phyloP scores from a whole-genome alignment of 768 basidiomycete genomes.

The Austroboletus festivus region DNA sequence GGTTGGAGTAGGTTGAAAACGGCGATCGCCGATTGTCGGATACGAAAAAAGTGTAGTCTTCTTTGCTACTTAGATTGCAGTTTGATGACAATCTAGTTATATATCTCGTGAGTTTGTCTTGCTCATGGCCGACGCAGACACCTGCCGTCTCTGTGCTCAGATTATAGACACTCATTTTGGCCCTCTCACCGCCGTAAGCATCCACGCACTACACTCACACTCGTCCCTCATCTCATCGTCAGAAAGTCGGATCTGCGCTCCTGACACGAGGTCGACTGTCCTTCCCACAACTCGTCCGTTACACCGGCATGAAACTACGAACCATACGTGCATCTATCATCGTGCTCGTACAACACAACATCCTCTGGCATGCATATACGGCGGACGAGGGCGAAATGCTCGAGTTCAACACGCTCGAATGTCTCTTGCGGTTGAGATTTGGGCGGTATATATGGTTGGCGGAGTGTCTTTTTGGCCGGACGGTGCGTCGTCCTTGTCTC shows the following conservation, averaged over 20 bases:
- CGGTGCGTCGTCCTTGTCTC: conserved; percentile 44
- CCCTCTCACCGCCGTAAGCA: conserved; percentile 57
- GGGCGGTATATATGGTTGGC: conserved; percentile 79
- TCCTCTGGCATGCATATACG: conserved; percentile 78
- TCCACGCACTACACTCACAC: background rate
- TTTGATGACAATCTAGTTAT: conserved; percentile 12
- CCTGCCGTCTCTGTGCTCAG: conserved; percentile 56
- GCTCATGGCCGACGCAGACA: conserved; percentile 65
- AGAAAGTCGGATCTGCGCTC: conserved; percentile 74
- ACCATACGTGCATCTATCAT: conserved; percentile 69
- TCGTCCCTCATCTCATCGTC: conserved; percentile 3
- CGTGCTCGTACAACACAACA: conserved; percentile 85
- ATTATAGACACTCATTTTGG: conserved; percentile 68
- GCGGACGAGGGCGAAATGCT: conserved; percentile 73
- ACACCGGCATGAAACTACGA: conserved; percentile 64
- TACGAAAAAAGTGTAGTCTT: background rate
- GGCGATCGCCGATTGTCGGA: conserved; percentile 5
- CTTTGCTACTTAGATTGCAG: background rate
- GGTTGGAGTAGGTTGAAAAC: conserved; percentile 8
- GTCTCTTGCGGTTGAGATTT: conserved; percentile 77
- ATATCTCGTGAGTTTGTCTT: background rate
- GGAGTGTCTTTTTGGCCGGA: conserved; percentile 63
- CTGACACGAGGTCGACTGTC: conserved; percentile 84
- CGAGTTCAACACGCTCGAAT: conserved; percentile 82
- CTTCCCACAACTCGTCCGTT: conserved; percentile 62